Percentiles rank a stretch among this genome's conserved stretches.
phyloP scores from a whole-genome alignment of 179 eudicot species.

The Drosera spatulata region DNA sequence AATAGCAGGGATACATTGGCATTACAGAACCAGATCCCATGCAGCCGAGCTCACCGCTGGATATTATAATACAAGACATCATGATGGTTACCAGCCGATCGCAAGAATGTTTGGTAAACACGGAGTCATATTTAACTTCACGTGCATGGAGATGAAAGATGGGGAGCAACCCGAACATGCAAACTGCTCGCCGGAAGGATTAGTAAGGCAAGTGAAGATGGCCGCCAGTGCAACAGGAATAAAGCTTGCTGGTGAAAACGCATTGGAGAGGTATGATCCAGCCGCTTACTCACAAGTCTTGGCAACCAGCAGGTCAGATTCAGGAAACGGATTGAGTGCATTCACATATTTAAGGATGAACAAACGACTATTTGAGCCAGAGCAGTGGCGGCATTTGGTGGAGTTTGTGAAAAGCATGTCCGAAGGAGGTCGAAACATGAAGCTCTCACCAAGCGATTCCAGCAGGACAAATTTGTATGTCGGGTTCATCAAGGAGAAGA shows the following conservation, averaged over 20 bases:
- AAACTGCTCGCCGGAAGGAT: constrained; percentile 79
- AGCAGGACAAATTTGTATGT: constrained; percentile 60
- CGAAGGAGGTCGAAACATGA: constrained; percentile 48
- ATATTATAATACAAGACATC: constrained; percentile 68
- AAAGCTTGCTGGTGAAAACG: constrained; percentile 93
- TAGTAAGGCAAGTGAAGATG: constrained; percentile 69
- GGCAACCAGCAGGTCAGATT: constrained; percentile 58
- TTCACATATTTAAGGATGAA: constrained; percentile 83
- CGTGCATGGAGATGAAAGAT: constrained; percentile 98
- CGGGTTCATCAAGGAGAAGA: constrained; percentile 45
- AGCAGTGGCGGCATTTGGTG: constrained; percentile 77
- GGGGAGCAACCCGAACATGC: constrained; percentile 71
- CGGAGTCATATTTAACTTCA: constrained; percentile 63
- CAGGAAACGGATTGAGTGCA: constrained; percentile 68
- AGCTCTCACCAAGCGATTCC: constrained; percentile 45
- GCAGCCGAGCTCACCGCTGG: constrained; percentile 95
- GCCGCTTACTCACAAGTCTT: constrained; percentile 57
- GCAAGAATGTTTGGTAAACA: constrained; percentile 68
- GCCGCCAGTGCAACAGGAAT: constrained; percentile 58
- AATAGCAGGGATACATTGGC: constrained; percentile 98
- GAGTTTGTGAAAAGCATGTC: constrained; percentile 81
- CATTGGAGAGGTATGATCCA: constrained; percentile 74
- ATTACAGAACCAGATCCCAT: constrained; percentile 82
- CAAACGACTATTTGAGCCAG: constrained; percentile 63
- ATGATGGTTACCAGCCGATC: constrained; percentile 66